Evolutionary conservation across 1,284 basidiomycete species (phyloP).

Genomic region (Pseudozyma flocculosa): DNA sequence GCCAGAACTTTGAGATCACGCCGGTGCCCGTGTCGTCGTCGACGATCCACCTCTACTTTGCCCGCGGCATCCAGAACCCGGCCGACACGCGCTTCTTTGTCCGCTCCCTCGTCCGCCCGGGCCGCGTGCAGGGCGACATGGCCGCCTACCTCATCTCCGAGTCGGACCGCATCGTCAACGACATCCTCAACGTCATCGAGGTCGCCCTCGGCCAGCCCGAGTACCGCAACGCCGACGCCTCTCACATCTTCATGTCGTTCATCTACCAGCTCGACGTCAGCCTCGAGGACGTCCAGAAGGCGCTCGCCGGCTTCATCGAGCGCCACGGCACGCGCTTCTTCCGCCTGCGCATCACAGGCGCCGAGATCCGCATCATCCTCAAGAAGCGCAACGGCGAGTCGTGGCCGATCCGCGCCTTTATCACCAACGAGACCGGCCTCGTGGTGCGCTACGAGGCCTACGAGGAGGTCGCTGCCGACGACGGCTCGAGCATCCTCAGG

Average conservation of each 20-base stretch:
- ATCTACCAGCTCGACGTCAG: slow-evolving; percentile 93
- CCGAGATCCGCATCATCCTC: slow-evolving; percentile 92
- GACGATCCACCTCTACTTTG: slow-evolving; percentile 79
- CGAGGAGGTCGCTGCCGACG: slow-evolving; percentile 95
- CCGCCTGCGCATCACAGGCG: slow-evolving; percentile 95
- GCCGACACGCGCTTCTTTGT: slow-evolving; percentile 97
- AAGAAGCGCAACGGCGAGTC: slow-evolving; percentile 83
- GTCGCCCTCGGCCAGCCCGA: slow-evolving; percentile 55
- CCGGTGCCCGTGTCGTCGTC: slow-evolving; percentile 73
- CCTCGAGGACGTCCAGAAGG: slow-evolving; percentile 92
- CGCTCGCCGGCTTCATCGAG: slow-evolving; percentile 95
- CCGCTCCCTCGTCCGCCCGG: slow-evolving; percentile 91
- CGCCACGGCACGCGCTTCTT: slow-evolving; percentile 89
- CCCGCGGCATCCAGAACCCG: slow-evolving; percentile 90
- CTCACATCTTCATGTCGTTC: slow-evolving; percentile 75
- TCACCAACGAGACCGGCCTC: slow-evolving; percentile 98
- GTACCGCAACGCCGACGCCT: slow-evolving; percentile 54
- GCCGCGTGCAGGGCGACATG: slow-evolving; percentile 85
- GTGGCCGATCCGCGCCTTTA: slow-evolving; percentile 92
- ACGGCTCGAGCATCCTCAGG: slow-evolving; percentile 88
- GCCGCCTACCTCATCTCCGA: slow-evolving; percentile 97
- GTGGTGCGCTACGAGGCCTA: slow-evolving; percentile 99
- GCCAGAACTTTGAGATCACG: slow-evolving; percentile 86
- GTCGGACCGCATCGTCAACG: slow-evolving; percentile 92
- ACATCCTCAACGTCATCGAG: slow-evolving; percentile 90